Evolutionary conservation across 768 basidiomycete species (phyloP).

Genomic region (Boletus rex-veris): DNA sequence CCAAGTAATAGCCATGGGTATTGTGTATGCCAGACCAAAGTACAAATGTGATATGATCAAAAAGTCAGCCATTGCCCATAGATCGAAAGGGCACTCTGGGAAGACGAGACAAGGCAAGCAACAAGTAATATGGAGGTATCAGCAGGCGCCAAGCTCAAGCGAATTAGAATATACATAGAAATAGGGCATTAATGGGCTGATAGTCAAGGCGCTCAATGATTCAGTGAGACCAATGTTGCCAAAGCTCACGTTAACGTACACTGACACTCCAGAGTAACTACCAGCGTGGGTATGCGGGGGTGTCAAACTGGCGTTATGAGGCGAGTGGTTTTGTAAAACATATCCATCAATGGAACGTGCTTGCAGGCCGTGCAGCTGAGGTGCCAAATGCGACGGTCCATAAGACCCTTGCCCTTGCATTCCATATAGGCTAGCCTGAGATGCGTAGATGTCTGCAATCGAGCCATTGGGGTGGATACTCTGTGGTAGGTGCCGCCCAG

Average conservation of each 20-base stretch:
- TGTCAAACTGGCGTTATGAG: conserved; percentile 60
- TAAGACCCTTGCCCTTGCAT: conserved; percentile 56
- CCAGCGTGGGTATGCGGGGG: conserved; percentile 52
- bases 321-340: conserved; percentile 70
- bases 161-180: conserved; percentile 38
- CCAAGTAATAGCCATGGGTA: conserved; percentile 35
- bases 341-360: conserved; percentile 78
- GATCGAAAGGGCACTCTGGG: conserved; percentile 31
- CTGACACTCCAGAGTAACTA: conserved; percentile 55
- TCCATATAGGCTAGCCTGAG: conserved; percentile 60
- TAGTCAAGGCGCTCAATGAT: conserved; percentile 40
- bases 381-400: conserved; percentile 50
- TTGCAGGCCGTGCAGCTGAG: conserved; percentile 58
- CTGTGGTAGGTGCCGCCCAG: conserved; percentile 56
- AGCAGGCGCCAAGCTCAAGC: conserved; percentile 29
- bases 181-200: conserved; percentile 31
- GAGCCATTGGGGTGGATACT: conserved; percentile 49
- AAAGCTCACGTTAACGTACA: conserved; percentile 53
- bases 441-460: conserved; percentile 62
- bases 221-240: conserved; percentile 45
- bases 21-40: conserved; percentile 61
- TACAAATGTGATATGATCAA: conserved; percentile 63
- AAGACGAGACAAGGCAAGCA: conserved; percentile 38
- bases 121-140: conserved; percentile 33
- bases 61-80: conserved; percentile 33